Evolutionary conservation across 805 yeast species (phyloP), one percentile per base, ranked within the genome.

Genomic region (Ogataea glucozyma): DNA sequence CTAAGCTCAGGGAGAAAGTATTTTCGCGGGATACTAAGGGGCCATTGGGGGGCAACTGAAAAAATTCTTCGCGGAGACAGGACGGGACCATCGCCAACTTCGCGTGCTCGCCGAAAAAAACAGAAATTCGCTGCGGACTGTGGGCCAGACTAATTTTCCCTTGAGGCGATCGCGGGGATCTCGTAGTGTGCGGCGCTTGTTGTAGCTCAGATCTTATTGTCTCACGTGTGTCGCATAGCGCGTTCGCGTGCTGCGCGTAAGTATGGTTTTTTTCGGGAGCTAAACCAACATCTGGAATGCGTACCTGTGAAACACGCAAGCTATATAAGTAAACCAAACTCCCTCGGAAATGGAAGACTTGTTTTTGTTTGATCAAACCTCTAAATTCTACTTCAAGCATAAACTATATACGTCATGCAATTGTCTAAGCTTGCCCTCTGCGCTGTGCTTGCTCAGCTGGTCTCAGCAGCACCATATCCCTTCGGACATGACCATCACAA

Each of bases 401-500:
- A 21, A 21, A 17, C 13, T 8, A 23, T 17, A 13, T 20, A 12
- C 19, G 24, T 38, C 5, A 49, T 44, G 49, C 52, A 51, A 49
- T 47, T 52, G 37, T 41, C 55, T 9, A 41, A 46, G 16, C 10
- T 58, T 13, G 48, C 51, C 19, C 47, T 58, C 31, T 36, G 47
- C 31, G 43, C 52, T 17, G 41, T 57, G 31, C 44, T 60, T 5
- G 46, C 57, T 10, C 49, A 52, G 20, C 26, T 51, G 20, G 58
- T 47, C 19, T 18, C 35, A 24, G 58, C 60, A 18, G 60, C 57
- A 21, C 64, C 64, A 16, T 44, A 51, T 11, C 43, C 49, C 2
- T 41, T 42, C 31, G 41, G 38, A 7, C 34, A 32, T n/a, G 47
- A 41, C 34, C 43, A 46, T 27, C 41, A 41, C 20, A 29, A 38